Evolutionary conservation across 164 flowering plant genomes (phyloP).

Genomic region (grape (Vitis vinifera)): ASM3070453v1 NC_081816.1:22501501-22502000

Average conservation of each 20-base stretch:
- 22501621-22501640: not conserved
- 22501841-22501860: too few relatives aligned
- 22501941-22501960: too few relatives aligned
- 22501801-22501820: not conserved
- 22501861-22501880: too few relatives aligned
- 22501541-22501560: slow-evolving; percentile 92
- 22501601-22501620: slow-evolving; percentile 81
- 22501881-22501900: too few relatives aligned
- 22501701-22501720: not conserved
- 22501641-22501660: not conserved
- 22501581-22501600: slow-evolving; percentile 96
- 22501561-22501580: slow-evolving; percentile 91
- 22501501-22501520: slow-evolving; percentile 85
- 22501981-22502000: too few relatives aligned
- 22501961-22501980: too few relatives aligned
- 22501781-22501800: not conserved
- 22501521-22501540: slow-evolving; percentile 99
- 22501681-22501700: not conserved
- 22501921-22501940: too few relatives aligned
- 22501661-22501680: not conserved
- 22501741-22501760: not conserved
- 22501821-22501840: not conserved
- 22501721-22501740: not conserved
- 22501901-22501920: too few relatives aligned
- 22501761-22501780: not conserved